phyloP scores from a whole-genome alignment of 1,139 yeast genomes.

The Pichia cactophila region DNA sequence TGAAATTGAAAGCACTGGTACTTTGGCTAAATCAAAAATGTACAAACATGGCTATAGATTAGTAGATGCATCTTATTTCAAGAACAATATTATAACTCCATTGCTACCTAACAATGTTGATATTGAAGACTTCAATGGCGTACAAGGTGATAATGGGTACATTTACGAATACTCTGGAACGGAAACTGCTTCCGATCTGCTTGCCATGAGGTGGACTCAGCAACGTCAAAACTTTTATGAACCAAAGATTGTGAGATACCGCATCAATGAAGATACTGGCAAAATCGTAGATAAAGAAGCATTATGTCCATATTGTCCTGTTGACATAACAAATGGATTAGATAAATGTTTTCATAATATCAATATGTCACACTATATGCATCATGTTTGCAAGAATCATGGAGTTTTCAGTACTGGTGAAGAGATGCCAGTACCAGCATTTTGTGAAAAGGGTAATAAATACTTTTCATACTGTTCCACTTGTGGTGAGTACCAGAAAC shows the following conservation, averaged over 20 bases:
- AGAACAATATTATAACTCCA: constrained; percentile 2
- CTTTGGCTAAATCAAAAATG: not conserved
- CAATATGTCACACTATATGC: constrained; percentile 24
- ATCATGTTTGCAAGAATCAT: constrained; percentile 27
- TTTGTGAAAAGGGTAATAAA: constrained; percentile 11
- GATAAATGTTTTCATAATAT: constrained; percentile 19
- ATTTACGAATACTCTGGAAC: constrained; percentile 5
- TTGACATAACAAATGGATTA: not conserved
- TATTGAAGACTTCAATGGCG: not conserved
- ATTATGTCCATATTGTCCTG: constrained; percentile 26
- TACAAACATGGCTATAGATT: not conserved
- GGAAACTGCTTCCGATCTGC: not conserved
- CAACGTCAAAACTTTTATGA: constrained; percentile 22
- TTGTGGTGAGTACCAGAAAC: constrained; percentile 4
- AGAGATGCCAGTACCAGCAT: constrained; percentile 21
- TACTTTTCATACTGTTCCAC: constrained; percentile 3
- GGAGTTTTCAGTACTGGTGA: constrained; percentile 27
- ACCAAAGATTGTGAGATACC: constrained; percentile 20
- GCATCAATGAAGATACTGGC: constrained; percentile 14
- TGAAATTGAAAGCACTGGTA: not conserved
- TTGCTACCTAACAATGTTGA: constrained; percentile 8
- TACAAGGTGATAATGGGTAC: constrained; percentile 12
- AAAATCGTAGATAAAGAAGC: constrained; percentile 14
- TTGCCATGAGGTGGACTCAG: constrained; percentile 18
- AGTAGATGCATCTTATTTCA: not conserved